These are phyloP conservation scores for Phytophthora citrophthora DNA, from an alignment of 352 stramenopile genomes.

Conservation along the genomic window DNA sequence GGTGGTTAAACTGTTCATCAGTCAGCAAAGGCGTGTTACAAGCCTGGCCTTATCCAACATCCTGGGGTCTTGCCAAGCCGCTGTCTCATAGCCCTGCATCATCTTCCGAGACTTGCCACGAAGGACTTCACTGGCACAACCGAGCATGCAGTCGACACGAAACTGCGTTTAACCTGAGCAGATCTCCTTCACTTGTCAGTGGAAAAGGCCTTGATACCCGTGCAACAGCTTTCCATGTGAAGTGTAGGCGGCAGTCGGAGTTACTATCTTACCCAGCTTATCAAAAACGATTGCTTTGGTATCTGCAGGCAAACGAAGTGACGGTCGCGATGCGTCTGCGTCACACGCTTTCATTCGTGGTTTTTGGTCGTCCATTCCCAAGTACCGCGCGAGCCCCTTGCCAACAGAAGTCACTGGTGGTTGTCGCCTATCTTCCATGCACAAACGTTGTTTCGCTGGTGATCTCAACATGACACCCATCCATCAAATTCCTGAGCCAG, in stretches of 20 bases:
- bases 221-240: neutral
- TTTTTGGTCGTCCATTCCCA: constrained; percentile 7
- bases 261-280: too few relatives aligned
- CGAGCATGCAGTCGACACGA: neutral
- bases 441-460: too few relatives aligned
- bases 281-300: too few relatives aligned
- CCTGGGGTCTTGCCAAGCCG: neutral
- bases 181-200: neutral
- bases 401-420: neutral
- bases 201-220: neutral
- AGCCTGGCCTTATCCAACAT: constrained; percentile 15
- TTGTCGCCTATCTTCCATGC: too few relatives aligned
- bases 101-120: neutral
- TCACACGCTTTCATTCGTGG: constrained; percentile 6
- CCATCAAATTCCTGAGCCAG: constrained; percentile 29
- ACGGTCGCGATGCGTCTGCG: neutral
- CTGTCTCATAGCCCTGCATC: constrained; percentile 18
- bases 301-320: neutral
- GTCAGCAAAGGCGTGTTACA: constrained; percentile 16
- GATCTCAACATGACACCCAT: constrained; percentile 23
- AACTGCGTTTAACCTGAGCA: neutral
- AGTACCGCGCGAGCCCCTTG: neutral
- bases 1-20: constrained; percentile 19
- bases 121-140: neutral
- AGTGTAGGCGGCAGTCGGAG: too few relatives aligned